Evolutionary conservation across 169 alveolate species (phyloP).

Genomic region (Theileria annulata): DNA sequence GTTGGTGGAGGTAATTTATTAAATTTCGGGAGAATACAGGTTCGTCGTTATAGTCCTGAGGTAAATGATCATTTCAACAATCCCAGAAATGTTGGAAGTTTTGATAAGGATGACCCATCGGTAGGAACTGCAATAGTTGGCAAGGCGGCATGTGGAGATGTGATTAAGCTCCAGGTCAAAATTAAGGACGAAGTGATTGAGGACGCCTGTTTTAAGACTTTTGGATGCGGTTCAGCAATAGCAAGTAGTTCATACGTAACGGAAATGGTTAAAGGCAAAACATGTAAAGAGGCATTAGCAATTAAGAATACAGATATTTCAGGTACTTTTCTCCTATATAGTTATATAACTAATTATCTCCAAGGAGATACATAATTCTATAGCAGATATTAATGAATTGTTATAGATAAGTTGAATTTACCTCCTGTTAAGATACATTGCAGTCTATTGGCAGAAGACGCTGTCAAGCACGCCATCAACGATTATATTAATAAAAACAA

Average conservation of each 20-base stretch:
- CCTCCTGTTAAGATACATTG: constrained; percentile 99
- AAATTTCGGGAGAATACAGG: not conserved
- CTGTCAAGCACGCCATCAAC: constrained; percentile 93
- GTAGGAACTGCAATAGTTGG: constrained; percentile 98
- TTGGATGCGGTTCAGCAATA: constrained; percentile 99
- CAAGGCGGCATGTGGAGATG: constrained; percentile 99
- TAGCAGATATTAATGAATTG: not conserved
- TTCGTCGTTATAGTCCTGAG: constrained; percentile 77
- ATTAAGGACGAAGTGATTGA: constrained; percentile 90
- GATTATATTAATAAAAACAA: constrained; percentile 69
- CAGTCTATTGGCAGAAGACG: constrained; percentile 98
- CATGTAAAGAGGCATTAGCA: constrained; percentile 91
- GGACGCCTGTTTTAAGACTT: constrained; percentile 96
- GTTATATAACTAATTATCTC: not conserved
- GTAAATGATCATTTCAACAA: constrained; percentile 92
- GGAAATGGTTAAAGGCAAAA: constrained; percentile 94
- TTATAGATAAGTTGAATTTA: constrained; percentile 85
- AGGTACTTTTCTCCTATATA: constrained; percentile 1
- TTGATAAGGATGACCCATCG: constrained; percentile 75
- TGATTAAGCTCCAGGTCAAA: constrained; percentile 93
- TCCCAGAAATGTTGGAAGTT: constrained; percentile 90
- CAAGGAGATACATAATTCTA: constrained; percentile 35
- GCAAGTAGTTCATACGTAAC: constrained; percentile 98
- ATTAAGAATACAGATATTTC: constrained; percentile 92
- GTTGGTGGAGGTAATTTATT: too few species aligned